phyloP scores from a whole-genome alignment of 805 yeast species.

The Teunomyces cretensis region DNA sequence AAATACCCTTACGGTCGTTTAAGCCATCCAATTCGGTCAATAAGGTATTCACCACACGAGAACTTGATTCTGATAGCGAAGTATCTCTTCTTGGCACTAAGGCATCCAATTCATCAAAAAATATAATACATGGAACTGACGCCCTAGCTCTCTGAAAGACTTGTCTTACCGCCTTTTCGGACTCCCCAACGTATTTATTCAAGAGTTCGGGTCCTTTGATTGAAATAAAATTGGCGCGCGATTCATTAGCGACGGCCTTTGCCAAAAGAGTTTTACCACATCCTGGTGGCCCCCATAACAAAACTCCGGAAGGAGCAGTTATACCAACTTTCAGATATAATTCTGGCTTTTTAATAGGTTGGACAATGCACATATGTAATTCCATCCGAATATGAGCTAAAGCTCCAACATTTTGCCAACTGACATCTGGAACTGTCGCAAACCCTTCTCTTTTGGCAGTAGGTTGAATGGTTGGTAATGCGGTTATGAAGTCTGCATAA shows the following conservation, averaged over 20 bases:
- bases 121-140: constrained; percentile 89
- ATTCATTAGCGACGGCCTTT: constrained; percentile 97
- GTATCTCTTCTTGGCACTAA: constrained; percentile 92
- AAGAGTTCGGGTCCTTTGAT: constrained; percentile 94
- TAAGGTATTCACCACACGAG: constrained; percentile 91
- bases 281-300: constrained; percentile 99
- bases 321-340: constrained; percentile 88
- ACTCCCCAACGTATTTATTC: constrained; percentile 95
- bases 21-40: constrained; percentile 94
- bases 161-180: constrained; percentile 90
- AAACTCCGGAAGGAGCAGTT: constrained; percentile 93
- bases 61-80: constrained; percentile 81
- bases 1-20: constrained; percentile 88
- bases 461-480: constrained; percentile 92
- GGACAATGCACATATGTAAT: constrained; percentile 95
- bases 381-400: constrained; percentile 77
- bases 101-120: constrained; percentile 95
- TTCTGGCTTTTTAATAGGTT: constrained; percentile 92
- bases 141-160: constrained; percentile 92
- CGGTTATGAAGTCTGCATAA: constrained; percentile 76
- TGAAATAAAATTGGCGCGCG: constrained; percentile 92
- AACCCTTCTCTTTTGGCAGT: constrained; percentile 98
- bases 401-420: constrained; percentile 96
- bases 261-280: constrained; percentile 97
- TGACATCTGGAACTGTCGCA: constrained; percentile 96